Base-by-base conservation (phyloP, 78 protist species). In the Anaeramoeba ignava region DNA sequence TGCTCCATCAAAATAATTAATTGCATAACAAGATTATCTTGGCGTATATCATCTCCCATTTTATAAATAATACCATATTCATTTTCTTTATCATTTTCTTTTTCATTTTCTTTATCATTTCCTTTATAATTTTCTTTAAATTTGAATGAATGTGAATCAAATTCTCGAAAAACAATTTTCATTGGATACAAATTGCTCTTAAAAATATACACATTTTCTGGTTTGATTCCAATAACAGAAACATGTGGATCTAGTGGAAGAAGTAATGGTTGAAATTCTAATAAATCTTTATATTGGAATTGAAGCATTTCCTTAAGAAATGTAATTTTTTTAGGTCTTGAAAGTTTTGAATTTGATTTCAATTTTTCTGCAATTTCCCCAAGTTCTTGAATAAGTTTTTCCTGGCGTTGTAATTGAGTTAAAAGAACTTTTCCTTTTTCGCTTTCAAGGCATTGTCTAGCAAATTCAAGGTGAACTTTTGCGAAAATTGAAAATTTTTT, bases 1-100 rank as follows among this genome's bases (percentile, higher is more conserved):
- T 90, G 78, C 39, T 91, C 79, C 81, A 93, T 89, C 3, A 91
- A 41, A 37, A 83, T 84, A n/a, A 96, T 93, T 3, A 94, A 67
- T 86, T 93, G 96, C 2, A 93, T 84, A 0, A 95, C 96, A 1
- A 96, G 88, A 89, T 88, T 81, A 84, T 96, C 98, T 54, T 96
- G 97, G n/a, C 98, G 88, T 42, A 91, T 88, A 41, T 95, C 98
- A 67, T 95, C 98, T 42, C 95, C 94, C 39, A 88, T 39, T 86
- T 92, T 91, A 82, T 91, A 90, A 40, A 2, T 41, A 78, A 2
- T 8, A 83, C n/a, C n/a, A n/a, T n/a, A n/a, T n/a, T n/a, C n/a
- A n/a, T n/a, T n/a, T n/a, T n/a, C n/a, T n/a, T n/a, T n/a, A n/a
- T n/a, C n/a, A n/a, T n/a, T n/a, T n/a, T n/a, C n/a, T n/a, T n/a